Conservation (phyloP, 345 rosid species). For the Sisymbrium irio region DNA sequence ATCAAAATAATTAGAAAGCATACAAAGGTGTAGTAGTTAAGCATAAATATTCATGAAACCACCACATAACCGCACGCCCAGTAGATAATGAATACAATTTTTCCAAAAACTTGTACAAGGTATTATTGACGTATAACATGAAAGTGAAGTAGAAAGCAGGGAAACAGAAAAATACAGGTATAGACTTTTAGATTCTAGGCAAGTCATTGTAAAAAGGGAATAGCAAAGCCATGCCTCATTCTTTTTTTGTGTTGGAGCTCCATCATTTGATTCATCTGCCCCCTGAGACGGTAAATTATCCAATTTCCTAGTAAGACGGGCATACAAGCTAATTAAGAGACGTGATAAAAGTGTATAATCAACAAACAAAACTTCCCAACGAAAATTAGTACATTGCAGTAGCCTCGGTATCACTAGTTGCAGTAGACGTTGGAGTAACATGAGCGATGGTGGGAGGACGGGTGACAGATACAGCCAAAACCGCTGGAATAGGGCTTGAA, state of each 20-base stretch:
- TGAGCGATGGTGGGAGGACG: constrained; percentile 42
- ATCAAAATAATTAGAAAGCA: constrained; percentile 5
- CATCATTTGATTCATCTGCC: constrained; percentile 42
- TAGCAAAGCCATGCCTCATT: constrained; percentile 52
- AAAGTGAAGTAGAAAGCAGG: constrained; percentile 13
- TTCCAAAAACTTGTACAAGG: constrained; percentile 3
- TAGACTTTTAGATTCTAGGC: neutral
- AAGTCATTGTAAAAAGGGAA: neutral
- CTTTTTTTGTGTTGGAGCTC: constrained; percentile 47
- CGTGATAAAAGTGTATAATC: neutral
- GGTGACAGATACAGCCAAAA: constrained; percentile 50
- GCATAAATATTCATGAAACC: neutral
- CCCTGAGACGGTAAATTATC: constrained; percentile 47
- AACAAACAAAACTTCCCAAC: constrained; percentile 23
- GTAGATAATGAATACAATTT: neutral
- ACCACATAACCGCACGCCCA: neutral
- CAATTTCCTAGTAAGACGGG: constrained; percentile 38
- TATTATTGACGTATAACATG: neutral
- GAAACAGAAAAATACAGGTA: neutral
- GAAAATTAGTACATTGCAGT: constrained; percentile 44
- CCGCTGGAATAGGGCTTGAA: constrained; percentile 63
- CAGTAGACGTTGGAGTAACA: constrained; percentile 41
- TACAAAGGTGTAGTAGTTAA: neutral
- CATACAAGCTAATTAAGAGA: constrained; percentile 1
- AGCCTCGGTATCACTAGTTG: constrained; percentile 41